Evolutionary conservation across 768 basidiomycete genomes (phyloP).

Genomic region (Tephrocybe rancida): DNA sequence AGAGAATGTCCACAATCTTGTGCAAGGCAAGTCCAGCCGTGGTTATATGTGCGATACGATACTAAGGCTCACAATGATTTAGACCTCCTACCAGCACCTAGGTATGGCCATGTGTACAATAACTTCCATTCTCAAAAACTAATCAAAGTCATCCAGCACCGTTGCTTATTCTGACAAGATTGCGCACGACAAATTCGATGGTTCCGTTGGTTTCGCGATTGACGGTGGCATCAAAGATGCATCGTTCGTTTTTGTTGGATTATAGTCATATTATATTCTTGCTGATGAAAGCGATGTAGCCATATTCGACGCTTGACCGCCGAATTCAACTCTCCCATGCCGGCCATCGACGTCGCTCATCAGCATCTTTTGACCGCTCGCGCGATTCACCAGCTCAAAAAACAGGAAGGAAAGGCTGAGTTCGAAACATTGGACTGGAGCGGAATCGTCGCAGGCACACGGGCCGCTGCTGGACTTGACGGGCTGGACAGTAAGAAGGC

Average conservation of each 20-base stretch:
- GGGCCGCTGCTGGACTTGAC: slow-evolving; percentile 73
- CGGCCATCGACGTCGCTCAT: slow-evolving; percentile 69
- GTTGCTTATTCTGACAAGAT: slow-evolving; percentile 68
- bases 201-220: slow-evolving; percentile 72
- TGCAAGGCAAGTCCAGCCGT: slow-evolving; percentile 50
- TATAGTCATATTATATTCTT: background rate
- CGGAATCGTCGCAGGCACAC: slow-evolving; percentile 73
- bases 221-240: slow-evolving; percentile 92
- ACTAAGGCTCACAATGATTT: background rate
- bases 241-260: slow-evolving; percentile 37
- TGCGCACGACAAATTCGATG: slow-evolving; percentile 74
- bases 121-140: slow-evolving; percentile 1
- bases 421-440: slow-evolving; percentile 82
- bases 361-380: slow-evolving; percentile 80
- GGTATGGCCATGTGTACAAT: slow-evolving; percentile 33
- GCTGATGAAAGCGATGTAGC: slow-evolving; percentile 27
- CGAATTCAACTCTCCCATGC: slow-evolving; percentile 71
- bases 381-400: slow-evolving; percentile 59
- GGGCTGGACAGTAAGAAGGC: slow-evolving; percentile 41
- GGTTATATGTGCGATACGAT: background rate
- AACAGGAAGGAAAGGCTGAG: slow-evolving; percentile 42
- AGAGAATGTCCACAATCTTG: slow-evolving; percentile 52
- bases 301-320: slow-evolving; percentile 73
- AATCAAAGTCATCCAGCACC: slow-evolving; percentile 34
- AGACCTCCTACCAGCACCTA: slow-evolving; percentile 73